These are phyloP conservation scores for Cytospora piceae DNA, from an alignment of 2,329 filamentous ascomycete species.

Conservation along the genomic window DNA sequence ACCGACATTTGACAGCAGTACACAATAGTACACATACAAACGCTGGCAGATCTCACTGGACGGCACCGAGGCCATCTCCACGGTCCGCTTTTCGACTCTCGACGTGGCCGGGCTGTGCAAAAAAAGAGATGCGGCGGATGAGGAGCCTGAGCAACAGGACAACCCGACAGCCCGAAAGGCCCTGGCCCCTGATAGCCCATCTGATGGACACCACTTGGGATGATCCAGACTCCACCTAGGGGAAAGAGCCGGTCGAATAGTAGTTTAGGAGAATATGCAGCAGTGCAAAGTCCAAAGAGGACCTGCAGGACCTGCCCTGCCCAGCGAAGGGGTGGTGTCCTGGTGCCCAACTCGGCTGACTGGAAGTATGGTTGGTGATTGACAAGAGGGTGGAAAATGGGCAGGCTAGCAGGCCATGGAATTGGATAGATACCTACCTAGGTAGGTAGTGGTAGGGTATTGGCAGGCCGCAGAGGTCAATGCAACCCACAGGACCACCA, in stretches of 20 bases:
- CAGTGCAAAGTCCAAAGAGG: background rate
- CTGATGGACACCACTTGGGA: background rate
- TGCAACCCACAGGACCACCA: background rate
- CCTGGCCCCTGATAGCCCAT: background rate
- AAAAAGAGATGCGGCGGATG: background rate
- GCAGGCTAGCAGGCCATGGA: background rate
- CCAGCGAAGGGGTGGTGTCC: constrained; percentile 7
- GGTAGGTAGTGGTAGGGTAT: background rate
- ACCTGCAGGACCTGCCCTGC: background rate
- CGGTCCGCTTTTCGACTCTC: constrained; percentile 14
- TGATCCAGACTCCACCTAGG: constrained; percentile 6
- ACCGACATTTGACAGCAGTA: constrained; percentile 20
- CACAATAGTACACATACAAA: background rate
- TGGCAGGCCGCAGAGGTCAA: background rate
- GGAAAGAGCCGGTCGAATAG: constrained; percentile 19
- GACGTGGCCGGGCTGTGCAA: constrained; percentile 15
- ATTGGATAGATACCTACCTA: background rate
- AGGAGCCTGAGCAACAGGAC: background rate
- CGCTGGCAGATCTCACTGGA: constrained; percentile 1
- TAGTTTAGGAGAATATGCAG: constrained; percentile 4
- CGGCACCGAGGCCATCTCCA: background rate
- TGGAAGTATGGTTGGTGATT: constrained; percentile 6
- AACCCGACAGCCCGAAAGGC: background rate
- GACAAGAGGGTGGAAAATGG: constrained; percentile 3
- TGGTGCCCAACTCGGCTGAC: constrained; percentile 22